Conservation (phyloP, 352 stramenopile genomes). For the Hyaloperonospora arabidopsidis region DNA sequence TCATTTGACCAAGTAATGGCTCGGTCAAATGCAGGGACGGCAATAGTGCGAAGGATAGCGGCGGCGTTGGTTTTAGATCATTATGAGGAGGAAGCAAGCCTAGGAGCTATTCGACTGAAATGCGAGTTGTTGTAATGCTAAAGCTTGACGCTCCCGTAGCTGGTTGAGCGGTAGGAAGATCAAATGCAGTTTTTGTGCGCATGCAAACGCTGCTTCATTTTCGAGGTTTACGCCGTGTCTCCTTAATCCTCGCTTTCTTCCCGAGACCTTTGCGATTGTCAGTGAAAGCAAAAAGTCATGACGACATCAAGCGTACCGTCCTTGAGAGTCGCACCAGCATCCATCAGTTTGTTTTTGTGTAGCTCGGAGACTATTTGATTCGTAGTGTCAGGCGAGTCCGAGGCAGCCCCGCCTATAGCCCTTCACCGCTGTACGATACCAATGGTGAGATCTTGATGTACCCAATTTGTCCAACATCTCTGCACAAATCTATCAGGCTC, state of each 20-base stretch:
- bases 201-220: background rate
- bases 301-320: slow-evolving; percentile 26
- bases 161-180: slow-evolving; percentile 26
- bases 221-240: no score
- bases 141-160: slow-evolving; percentile 18
- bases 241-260: slow-evolving; percentile 24
- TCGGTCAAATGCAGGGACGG: no score
- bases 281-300: slow-evolving; percentile 70
- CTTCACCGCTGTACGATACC: slow-evolving; percentile 84
- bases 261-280: slow-evolving; percentile 74
- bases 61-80: slow-evolving; percentile 5
- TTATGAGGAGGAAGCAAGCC: slow-evolving; percentile 1
- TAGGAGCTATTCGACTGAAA: slow-evolving; percentile 2
- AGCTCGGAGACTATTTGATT: slow-evolving; percentile 52
- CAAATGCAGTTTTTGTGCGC: slow-evolving; percentile 15
- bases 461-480: slow-evolving; percentile 30
- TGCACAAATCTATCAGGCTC: slow-evolving; percentile 26
- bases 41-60: slow-evolving; percentile 18
- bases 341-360: slow-evolving; percentile 55
- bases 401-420: slow-evolving; percentile 43
- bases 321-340: slow-evolving; percentile 38
- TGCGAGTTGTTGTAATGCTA: slow-evolving; percentile 14
- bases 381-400: slow-evolving; percentile 78
- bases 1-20: no score
- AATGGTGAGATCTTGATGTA: slow-evolving; percentile 78